phyloP scores from a whole-genome alignment of 2,329 filamentous ascomycete genomes.

The Cladosporium sp. region DNA sequence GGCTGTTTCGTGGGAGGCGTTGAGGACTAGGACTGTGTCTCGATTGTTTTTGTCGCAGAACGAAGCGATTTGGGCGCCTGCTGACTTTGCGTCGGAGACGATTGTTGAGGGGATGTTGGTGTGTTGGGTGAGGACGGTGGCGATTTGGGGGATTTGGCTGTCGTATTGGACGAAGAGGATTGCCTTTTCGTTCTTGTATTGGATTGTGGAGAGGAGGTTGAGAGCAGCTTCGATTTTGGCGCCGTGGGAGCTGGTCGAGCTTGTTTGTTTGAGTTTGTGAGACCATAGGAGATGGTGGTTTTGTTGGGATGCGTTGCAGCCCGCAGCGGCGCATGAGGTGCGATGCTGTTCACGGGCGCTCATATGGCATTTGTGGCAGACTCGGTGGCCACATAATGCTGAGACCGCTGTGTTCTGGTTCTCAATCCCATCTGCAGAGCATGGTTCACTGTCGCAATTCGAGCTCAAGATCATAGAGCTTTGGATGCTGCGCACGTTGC shows the following conservation, averaged over 20 bases:
- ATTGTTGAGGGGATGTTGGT: conserved; percentile 32
- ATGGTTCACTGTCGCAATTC: background rate
- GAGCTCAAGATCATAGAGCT: background rate
- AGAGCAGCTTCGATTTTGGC: conserved; percentile 48
- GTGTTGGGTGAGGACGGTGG: conserved; percentile 28
- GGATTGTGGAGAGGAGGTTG: conserved; percentile 40
- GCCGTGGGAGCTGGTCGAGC: conserved; percentile 29
- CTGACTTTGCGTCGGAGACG: conserved; percentile 30
- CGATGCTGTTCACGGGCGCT: conserved; percentile 24
- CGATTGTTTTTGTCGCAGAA: conserved; percentile 21
- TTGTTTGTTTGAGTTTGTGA: conserved; percentile 31
- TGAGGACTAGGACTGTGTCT: conserved; percentile 53
- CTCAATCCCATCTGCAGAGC: background rate
- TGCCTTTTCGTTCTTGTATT: conserved; percentile 42
- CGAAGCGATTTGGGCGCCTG: conserved; percentile 17
- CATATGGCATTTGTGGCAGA: conserved; percentile 42
- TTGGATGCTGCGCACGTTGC: conserved; percentile 17
- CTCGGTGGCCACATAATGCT: conserved; percentile 48
- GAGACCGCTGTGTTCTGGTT: conserved; percentile 33
- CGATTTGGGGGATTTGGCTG: conserved; percentile 40
- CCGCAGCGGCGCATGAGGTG: conserved; percentile 34
- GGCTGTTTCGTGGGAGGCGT: conserved; percentile 53
- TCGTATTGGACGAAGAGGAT: conserved; percentile 54
- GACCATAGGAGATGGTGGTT: conserved; percentile 40
- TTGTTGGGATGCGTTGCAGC: conserved; percentile 39